phyloP scores from a whole-genome alignment of 352 stramenopile genomes.

The Chrysophaeum taylorii region DNA sequence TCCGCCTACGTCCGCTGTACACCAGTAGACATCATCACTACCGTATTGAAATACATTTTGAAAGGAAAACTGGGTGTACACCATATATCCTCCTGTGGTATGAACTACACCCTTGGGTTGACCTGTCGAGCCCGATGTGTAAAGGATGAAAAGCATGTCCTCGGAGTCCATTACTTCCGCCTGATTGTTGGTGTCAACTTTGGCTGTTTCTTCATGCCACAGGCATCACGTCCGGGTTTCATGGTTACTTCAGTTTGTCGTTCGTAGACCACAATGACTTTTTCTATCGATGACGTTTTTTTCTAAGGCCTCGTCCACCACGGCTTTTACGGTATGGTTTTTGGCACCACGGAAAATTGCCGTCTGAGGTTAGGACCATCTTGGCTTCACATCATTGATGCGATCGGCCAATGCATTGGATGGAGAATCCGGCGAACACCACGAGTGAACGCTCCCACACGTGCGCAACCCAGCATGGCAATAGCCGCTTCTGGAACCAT shows the following conservation, averaged over 20 bases:
- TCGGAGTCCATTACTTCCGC: constrained; percentile 22
- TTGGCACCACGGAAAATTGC: constrained; percentile 28
- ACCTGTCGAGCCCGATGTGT: constrained; percentile 26
- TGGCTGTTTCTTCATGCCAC: no score
- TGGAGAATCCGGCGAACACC: constrained; percentile 73
- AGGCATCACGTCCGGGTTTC: no score
- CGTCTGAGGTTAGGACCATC: constrained; percentile 54
- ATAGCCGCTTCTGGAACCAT: constrained; percentile 80
- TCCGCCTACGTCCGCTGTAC: constrained; percentile 28
- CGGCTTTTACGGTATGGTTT: constrained; percentile 61
- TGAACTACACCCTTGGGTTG: constrained; percentile 35
- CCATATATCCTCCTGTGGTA: constrained; percentile 42
- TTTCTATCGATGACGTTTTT: no score
- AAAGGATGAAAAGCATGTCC: constrained; percentile 32
- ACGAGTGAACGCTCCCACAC: constrained; percentile 76
- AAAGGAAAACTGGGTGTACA: constrained; percentile 30
- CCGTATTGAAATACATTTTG: constrained; percentile 28
- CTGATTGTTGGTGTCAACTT: no score
- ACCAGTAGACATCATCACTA: constrained; percentile 22
- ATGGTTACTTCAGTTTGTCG: no score
- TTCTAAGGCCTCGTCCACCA: constrained; percentile 58
- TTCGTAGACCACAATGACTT: no score
- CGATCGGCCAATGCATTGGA: no score
- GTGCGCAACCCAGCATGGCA: constrained; percentile 79
- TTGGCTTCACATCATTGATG: no score